Percentiles rank a stretch among this genome's conserved stretches.
Evolutionary conservation across 345 rosid genomes (phyloP).

Genomic region (Angophora floribunda): DNA sequence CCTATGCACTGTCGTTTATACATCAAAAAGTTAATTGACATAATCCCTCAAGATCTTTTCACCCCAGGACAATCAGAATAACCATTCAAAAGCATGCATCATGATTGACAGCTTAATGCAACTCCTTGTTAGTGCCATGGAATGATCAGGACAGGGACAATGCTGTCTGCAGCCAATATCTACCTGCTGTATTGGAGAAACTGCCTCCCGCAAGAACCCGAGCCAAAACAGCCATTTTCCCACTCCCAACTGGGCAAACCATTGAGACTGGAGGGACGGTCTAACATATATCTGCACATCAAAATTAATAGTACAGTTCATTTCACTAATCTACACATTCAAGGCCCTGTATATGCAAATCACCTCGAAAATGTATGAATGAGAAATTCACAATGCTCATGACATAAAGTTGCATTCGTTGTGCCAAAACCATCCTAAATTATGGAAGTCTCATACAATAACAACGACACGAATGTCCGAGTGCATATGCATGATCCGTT

Average conservation of each 20-base stretch:
- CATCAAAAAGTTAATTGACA: neutral
- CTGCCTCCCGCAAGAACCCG: slow-evolving; percentile 34
- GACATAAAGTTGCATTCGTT: neutral
- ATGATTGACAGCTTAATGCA: neutral
- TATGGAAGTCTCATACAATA: neutral
- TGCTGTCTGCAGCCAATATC: slow-evolving; percentile 1
- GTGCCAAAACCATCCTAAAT: neutral
- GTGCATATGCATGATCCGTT: neutral
- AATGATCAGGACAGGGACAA: neutral
- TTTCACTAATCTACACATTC: neutral
- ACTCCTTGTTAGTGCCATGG: neutral
- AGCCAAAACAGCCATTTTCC: slow-evolving; percentile 61
- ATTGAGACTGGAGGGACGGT: slow-evolving; percentile 11
- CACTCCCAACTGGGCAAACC: slow-evolving; percentile 51
- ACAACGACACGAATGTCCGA: neutral
- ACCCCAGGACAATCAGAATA: neutral
- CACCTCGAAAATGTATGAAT: neutral
- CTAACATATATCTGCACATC: slow-evolving; percentile 7
- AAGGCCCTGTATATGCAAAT: neutral
- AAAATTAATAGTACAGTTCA: neutral
- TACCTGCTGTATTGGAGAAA: slow-evolving; percentile 11
- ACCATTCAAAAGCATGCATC: neutral
- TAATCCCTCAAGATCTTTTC: neutral
- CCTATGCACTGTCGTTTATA: neutral
- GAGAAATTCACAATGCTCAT: neutral